Conservation (phyloP, 257 asterid species). For the Gentiana macrophylla region DNA sequence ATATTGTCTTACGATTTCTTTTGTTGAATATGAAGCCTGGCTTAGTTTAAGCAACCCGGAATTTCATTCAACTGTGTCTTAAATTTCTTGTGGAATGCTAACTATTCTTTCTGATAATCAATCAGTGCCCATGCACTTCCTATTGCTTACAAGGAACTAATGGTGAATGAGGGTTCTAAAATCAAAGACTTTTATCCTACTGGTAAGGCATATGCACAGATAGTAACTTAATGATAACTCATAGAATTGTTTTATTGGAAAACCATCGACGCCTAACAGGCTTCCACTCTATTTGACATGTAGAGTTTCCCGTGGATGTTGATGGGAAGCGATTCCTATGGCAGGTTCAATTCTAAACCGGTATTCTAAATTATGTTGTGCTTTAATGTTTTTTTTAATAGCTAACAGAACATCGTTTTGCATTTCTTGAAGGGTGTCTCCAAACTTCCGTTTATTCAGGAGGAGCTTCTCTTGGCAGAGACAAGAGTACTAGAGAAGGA, state of each 20-base stretch:
- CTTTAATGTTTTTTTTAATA: no score
- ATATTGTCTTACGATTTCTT: background rate
- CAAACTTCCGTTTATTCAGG: no score
- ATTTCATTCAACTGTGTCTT: background rate
- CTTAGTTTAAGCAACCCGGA: no score
- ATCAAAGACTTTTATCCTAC: constrained; percentile 41
- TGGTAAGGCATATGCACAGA: constrained; percentile 15
- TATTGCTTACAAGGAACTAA: constrained; percentile 22
- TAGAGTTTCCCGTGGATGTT: constrained; percentile 36
- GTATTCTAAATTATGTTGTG: no score
- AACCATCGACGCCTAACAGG: no score
- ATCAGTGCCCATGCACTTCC: constrained; percentile 53
- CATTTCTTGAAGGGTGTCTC: no score
- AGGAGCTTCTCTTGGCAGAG: no score
- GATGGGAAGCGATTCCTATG: constrained; percentile 49
- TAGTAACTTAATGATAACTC: background rate
- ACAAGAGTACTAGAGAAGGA: no score
- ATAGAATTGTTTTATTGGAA: background rate
- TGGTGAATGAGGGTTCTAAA: constrained; percentile 29
- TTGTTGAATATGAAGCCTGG: background rate
- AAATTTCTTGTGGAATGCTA: background rate
- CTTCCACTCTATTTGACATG: background rate
- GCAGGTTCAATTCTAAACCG: no score
- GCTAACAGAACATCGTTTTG: no score
- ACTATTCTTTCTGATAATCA: background rate